Evolutionary conservation across 2,329 filamentous ascomycete genomes (phyloP), one percentile per base, ranked within the genome.

Genomic region (Aspergillus costaricaensis): DNA sequence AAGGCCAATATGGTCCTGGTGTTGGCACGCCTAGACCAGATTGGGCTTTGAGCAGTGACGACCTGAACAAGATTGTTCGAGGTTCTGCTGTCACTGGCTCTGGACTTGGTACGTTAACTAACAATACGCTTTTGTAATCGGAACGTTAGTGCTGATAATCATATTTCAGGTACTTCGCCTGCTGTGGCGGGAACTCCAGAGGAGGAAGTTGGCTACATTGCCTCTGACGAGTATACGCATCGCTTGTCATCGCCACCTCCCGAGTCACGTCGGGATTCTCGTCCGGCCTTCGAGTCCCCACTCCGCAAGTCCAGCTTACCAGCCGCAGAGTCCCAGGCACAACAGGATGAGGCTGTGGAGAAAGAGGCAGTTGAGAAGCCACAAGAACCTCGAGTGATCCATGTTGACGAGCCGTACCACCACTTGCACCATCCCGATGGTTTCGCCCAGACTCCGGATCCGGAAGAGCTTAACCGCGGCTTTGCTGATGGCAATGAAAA

Each of bases 171-270:
- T 63, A 86, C 86, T 43, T 86, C 85, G 44, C 79, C 82, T 55
- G 84, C 85, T 55, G 83, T 86, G 59, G 78, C 85, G 53, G 87
- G 91, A 59, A 95, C 92, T 4, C 95, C 95, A 2, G 91, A 91
- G 68, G 94, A 98, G 70, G 91, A 98, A 73, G 87, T 96, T 68
- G 95, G 91, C 19, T 96, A 93, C 78, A 86, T 92, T 63, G 94
- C 92, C 12, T 89, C 87, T 10, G 92, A 97, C 65, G 89, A 96
- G 72, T 96, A 92, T 72, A 83, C 88, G 15, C 90, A 89, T 30
- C 89, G 91, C 62, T 87, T 92, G 62, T 83, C 86, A 48, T 90
- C 90, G n/a, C 89, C 86, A 15, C 76, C 78, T 23, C 82, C 81
- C 54, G 73, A 75, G 32, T 70, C 74, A n/a, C 75, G 78, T 53